phyloP scores from a whole-genome alignment of 371 early-diverging fungal species.

The Mucor piriformis region DNA sequence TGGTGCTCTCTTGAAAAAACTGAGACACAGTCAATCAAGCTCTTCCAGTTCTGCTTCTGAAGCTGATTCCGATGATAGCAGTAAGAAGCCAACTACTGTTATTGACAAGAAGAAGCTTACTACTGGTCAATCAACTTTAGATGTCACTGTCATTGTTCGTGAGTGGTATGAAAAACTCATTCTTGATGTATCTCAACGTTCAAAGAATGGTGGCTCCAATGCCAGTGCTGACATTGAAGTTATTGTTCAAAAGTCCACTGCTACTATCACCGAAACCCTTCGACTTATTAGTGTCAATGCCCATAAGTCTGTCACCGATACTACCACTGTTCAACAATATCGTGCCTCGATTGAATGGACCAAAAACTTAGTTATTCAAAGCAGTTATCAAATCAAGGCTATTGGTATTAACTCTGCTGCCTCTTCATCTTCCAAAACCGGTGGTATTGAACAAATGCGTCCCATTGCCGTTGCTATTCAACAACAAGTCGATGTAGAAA shows the following conservation, averaged over 20 bases:
- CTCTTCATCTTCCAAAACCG: constrained; percentile 27
- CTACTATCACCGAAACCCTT: constrained; percentile 22
- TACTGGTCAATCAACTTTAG: constrained; percentile 8
- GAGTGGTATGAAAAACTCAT: constrained; percentile 38
- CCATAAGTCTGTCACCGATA: constrained; percentile 13
- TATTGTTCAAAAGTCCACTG: constrained; percentile 30
- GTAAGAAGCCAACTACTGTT: constrained; percentile 3
- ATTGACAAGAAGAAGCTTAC: constrained; percentile 18
- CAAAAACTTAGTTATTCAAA: constrained; percentile 28
- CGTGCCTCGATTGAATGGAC: constrained; percentile 32
- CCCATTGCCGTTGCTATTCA: constrained; percentile 28
- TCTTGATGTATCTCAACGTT: constrained; percentile 32
- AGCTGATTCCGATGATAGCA: constrained; percentile 4
- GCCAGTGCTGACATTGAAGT: constrained; percentile 33
- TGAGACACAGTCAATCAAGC: neutral
- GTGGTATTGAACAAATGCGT: constrained; percentile 37
- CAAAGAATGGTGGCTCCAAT: constrained; percentile 35
- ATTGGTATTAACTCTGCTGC: constrained; percentile 28
- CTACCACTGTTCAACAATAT: constrained; percentile 22
- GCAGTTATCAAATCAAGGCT: constrained; percentile 26
- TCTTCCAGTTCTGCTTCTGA: constrained; percentile 5
- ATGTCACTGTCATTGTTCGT: constrained; percentile 31
- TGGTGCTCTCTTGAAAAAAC: constrained; percentile 5
- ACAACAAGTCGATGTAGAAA: constrained; percentile 28
- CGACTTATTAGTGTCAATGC: constrained; percentile 23